Percentiles rank a stretch among this genome's conserved stretches.
phyloP scores from a whole-genome alignment of 768 basidiomycete species.

The Boletus rubropictus region DNA sequence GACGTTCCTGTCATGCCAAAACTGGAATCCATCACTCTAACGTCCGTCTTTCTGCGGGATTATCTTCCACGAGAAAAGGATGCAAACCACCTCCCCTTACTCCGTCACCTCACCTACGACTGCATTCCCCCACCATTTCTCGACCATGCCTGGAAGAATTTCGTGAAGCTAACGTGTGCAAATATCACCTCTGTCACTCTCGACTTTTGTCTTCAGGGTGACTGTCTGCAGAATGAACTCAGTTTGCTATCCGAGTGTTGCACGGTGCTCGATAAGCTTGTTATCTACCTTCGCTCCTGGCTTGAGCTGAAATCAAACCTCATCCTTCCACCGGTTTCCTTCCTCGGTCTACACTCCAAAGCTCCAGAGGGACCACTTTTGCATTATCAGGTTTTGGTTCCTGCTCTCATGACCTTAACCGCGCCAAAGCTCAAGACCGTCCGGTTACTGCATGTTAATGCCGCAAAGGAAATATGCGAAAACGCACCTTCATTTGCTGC shows the following conservation, averaged over 20 bases:
- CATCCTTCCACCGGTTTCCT: slow-evolving; percentile 23
- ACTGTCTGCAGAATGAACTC: slow-evolving; percentile 23
- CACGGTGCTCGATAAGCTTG: slow-evolving; percentile 19
- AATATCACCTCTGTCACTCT: slow-evolving; percentile 25
- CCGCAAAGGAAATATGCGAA: slow-evolving; percentile 14
- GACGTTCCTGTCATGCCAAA: slow-evolving; percentile 27
- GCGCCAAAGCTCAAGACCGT: slow-evolving; percentile 18
- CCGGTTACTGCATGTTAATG: slow-evolving; percentile 17
- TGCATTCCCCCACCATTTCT: slow-evolving; percentile 29
- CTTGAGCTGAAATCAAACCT: slow-evolving; percentile 18
- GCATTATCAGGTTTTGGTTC: slow-evolving; percentile 17
- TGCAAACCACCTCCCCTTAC: slow-evolving; percentile 26
- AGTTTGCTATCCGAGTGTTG: slow-evolving; percentile 24
- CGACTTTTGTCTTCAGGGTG: slow-evolving; percentile 23
- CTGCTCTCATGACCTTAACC: slow-evolving; percentile 20
- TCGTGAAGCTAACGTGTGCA: slow-evolving; percentile 22
- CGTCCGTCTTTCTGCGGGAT: slow-evolving; percentile 27
- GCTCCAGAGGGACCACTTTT: slow-evolving; percentile 6
- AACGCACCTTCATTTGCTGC: neutral
- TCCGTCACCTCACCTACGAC: slow-evolving; percentile 29
- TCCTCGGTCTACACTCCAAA: slow-evolving; percentile 22
- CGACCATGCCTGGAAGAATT: slow-evolving; percentile 25
- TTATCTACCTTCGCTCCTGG: slow-evolving; percentile 25
- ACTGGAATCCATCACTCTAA: slow-evolving; percentile 22
- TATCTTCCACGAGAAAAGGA: slow-evolving; percentile 27